Percentiles rank a stretch among this genome's conserved stretches.
phyloP scores from a whole-genome alignment of 257 asterid genomes.

The Rehmannia glutinosa region DNA sequence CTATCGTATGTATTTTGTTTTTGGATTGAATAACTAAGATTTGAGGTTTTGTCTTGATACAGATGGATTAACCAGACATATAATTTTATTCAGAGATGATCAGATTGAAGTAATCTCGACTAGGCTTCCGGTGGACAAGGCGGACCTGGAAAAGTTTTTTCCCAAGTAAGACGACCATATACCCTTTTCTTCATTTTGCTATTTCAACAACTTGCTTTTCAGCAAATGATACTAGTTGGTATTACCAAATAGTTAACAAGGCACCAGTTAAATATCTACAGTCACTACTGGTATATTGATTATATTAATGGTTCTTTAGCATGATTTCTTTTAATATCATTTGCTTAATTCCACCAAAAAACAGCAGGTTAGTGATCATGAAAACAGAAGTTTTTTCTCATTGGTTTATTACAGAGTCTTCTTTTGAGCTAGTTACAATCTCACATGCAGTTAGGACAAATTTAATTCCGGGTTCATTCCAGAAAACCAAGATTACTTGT shows the following conservation, averaged over 20 bases:
- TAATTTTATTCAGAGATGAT: conserved; percentile 42
- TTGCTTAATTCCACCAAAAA: not conserved
- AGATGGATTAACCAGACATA: not conserved
- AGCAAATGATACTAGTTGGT: no score
- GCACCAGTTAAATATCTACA: no score
- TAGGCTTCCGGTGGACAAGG: conserved; percentile 72
- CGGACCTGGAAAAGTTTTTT: conserved; percentile 49
- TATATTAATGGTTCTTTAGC: no score
- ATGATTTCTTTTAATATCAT: not conserved
- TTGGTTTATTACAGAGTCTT: not conserved
- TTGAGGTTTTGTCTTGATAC: not conserved
- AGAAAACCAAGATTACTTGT: no score
- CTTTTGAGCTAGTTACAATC: not conserved
- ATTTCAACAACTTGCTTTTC: no score
- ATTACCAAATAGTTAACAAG: no score
- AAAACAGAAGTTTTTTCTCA: not conserved
- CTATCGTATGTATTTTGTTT: conserved; percentile 45
- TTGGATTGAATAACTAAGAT: not conserved
- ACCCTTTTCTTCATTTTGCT: not conserved
- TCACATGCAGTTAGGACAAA: not conserved
- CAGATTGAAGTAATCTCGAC: conserved; percentile 77
- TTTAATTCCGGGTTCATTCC: not conserved
- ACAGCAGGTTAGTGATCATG: no score
- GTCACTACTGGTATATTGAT: no score
- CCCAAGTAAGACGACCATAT: conserved; percentile 56